Evolutionary conservation across 2,329 filamentous ascomycete genomes (phyloP).

Genomic region (Stenocarpella maydis): DNA sequence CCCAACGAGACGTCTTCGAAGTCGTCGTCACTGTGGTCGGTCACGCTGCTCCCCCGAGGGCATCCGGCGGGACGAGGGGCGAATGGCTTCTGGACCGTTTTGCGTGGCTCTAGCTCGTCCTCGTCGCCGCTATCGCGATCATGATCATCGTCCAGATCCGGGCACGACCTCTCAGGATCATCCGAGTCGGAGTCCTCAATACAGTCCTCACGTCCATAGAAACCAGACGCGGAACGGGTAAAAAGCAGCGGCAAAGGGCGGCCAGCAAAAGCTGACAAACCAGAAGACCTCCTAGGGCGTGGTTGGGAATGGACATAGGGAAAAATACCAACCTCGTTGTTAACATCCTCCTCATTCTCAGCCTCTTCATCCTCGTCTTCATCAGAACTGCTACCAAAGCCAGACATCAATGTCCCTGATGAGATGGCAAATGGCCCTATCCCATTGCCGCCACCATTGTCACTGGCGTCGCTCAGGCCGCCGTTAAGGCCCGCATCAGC

Average conservation of each 20-base stretch:
- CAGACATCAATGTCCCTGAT: conserved; percentile 80
- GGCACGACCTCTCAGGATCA: not conserved
- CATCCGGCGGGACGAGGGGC: not conserved
- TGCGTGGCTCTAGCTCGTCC: conserved; percentile 16
- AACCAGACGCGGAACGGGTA: conserved; percentile 22
- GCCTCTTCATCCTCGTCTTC: conserved; percentile 97
- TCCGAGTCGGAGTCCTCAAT: conserved; percentile 17
- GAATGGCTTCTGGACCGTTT: not conserved
- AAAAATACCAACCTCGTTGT: conserved; percentile 68
- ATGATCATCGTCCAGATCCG: conserved; percentile 6
- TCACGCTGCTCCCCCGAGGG: not conserved
- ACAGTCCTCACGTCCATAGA: conserved; percentile 9
- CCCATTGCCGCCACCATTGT: conserved; percentile 69
- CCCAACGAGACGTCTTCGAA: conserved; percentile 33
- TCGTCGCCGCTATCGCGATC: conserved; percentile 20
- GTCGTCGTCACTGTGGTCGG: conserved; percentile 21
- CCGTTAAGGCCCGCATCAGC: conserved; percentile 84
- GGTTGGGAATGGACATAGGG: conserved; percentile 36
- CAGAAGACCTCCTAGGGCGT: conserved; percentile 35
- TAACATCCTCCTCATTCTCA: conserved; percentile 79
- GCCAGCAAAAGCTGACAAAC: conserved; percentile 27
- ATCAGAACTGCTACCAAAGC: conserved; percentile 93
- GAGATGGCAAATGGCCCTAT: conserved; percentile 77
- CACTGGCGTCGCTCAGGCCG: conserved; percentile 69
- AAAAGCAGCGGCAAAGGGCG: conserved; percentile 26